Conservation (phyloP, 352 stramenopile genomes). For the Globisporangium nodosum region DNA sequence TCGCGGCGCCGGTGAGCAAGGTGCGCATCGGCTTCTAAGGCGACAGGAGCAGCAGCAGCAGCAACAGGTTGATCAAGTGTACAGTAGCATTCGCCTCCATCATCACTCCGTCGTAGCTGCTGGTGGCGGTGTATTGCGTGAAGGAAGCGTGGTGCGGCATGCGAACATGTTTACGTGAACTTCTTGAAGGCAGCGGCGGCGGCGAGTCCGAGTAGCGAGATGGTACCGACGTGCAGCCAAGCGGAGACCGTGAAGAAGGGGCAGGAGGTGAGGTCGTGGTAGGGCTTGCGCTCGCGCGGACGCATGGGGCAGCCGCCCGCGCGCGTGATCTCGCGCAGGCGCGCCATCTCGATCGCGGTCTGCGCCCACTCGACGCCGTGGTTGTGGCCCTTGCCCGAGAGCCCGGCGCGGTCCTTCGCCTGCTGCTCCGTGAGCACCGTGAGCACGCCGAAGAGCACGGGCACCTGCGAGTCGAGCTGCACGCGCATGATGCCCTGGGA, state of each 20-base stretch:
- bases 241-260: conserved; percentile 76
- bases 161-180: conserved; percentile 24
- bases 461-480: conserved; percentile 86
- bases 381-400: conserved; percentile 88
- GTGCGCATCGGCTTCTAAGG: conserved; percentile 52
- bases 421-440: conserved; percentile 96
- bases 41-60: no score
- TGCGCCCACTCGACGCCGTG: conserved; percentile 96
- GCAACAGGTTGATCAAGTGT: no score
- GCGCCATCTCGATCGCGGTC: conserved; percentile 95
- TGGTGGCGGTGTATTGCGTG: neutral
- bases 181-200: conserved; percentile 48
- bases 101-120: neutral
- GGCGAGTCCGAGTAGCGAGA: conserved; percentile 50
- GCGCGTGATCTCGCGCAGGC: conserved; percentile 74
- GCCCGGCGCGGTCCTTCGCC: conserved; percentile 88
- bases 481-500: conserved; percentile 96
- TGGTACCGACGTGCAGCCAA: conserved; percentile 67
- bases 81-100: no score
- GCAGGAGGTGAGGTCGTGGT: conserved; percentile 69
- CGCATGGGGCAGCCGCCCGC: conserved; percentile 67
- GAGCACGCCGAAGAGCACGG: conserved; percentile 92
- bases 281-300: conserved; percentile 50
- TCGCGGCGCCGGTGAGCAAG: conserved; percentile 59
- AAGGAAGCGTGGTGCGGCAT: no score